Evolutionary conservation across 75 land plant species (phyloP).

Genomic region (Picea glauca): DNA sequence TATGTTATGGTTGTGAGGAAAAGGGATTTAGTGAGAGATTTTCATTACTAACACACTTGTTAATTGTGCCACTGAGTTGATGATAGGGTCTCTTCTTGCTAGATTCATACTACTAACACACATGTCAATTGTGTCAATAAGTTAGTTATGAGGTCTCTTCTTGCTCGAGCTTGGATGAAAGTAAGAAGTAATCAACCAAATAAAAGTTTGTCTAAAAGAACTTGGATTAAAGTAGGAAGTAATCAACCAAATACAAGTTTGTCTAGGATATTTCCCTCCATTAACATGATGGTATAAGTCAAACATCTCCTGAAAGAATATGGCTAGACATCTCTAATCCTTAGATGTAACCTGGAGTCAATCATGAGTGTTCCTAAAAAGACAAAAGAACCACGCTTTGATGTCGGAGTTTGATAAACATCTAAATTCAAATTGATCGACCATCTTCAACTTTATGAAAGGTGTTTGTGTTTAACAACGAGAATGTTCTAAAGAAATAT

Average conservation of each 20-base stretch:
- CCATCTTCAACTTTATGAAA: neutral
- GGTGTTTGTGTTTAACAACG: neutral
- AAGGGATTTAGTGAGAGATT: too few species aligned
- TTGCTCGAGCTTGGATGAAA: neutral
- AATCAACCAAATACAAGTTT: too few species aligned
- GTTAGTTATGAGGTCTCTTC: neutral
- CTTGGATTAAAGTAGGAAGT: too few species aligned
- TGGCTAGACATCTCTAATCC: neutral
- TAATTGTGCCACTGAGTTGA: too few species aligned
- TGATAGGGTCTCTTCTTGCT: too few species aligned
- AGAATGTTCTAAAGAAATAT: neutral
- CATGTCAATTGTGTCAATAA: neutral
- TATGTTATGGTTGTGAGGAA: too few species aligned
- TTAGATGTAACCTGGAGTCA: neutral
- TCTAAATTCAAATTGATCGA: neutral
- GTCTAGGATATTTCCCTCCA: neutral
- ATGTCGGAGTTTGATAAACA: neutral
- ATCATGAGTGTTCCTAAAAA: neutral
- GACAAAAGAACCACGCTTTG: neutral
- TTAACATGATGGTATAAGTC: neutral
- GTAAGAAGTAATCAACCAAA: neutral
- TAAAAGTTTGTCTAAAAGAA: neutral
- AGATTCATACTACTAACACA: too few species aligned
- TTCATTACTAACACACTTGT: too few species aligned
- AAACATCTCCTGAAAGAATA: neutral